Base-by-base conservation (phyloP, 192 early-diverging fungal genomes). In the Coemansia sp. region DNA sequence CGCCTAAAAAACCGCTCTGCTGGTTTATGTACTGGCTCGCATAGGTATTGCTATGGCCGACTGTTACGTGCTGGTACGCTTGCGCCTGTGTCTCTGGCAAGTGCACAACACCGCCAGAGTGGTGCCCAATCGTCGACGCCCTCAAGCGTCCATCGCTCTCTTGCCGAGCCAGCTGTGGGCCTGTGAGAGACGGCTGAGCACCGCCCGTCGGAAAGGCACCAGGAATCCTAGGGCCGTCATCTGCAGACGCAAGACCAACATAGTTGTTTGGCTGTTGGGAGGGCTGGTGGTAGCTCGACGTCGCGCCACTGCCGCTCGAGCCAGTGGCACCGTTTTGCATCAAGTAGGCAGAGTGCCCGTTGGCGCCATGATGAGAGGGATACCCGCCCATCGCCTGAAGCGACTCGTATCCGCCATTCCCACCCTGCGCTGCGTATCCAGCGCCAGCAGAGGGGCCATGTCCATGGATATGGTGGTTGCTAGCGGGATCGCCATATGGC, bases 1-100 rank as follows among this genome's bases (percentile, higher is more conserved):
- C 74, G 79, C 67, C 79, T 82, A 82, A 82, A 82, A 82, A 82
- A 82, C 60, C 20, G 29, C 54, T 47, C 40, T 54, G 67, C 10
- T 58, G 62, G 27, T 62, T 51, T 40, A 42, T 35, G 40, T 42
- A 43, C 31, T 41, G 31, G 37, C 41, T 60, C 2, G 36, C 17
- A n/a, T 56, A 37, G 19, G 54, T 27, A 25, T 53, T 43, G 41
- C 43, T 54, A 59, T 65, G 19, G 1, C 51, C 51, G 14, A 58
- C 35, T 0, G 56, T 12, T 6, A n/a, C 39, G 47, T 66, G 29
- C 64, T 62, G 57, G 35, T 29, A 22, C 7, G 25, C 27, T 32
- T 19, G 31, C 17, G 24, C 17, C 20, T 29, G 17, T 31, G 19
- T 19, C 19, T 53, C 43, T 45, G 65, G 62, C 2, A 53, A 37